Evolutionary conservation across 2,329 filamentous ascomycete genomes (phyloP).

Genomic region (Microsporum canis): DNA sequence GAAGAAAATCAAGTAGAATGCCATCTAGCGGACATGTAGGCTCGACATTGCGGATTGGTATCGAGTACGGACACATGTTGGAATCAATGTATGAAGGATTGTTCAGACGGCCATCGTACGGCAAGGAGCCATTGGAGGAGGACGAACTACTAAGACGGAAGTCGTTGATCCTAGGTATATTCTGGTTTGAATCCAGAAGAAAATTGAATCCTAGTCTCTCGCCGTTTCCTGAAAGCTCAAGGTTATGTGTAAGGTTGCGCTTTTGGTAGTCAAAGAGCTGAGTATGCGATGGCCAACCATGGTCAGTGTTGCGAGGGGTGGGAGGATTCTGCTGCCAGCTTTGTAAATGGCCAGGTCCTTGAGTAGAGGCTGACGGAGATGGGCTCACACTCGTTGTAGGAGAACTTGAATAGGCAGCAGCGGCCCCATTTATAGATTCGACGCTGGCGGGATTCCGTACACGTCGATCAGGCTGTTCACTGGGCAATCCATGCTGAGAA

Average conservation of each 20-base stretch:
- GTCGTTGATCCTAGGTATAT: slow-evolving; percentile 43
- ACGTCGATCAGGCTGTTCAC: slow-evolving; percentile 1
- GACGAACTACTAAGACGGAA: slow-evolving; percentile 22
- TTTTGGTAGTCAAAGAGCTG: slow-evolving; percentile 33
- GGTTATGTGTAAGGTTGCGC: slow-evolving; percentile 39
- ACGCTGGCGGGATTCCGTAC: slow-evolving; percentile 11
- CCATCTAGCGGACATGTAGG: slow-evolving; percentile 67
- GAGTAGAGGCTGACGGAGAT: slow-evolving; percentile 21
- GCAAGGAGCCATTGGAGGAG: slow-evolving; percentile 9
- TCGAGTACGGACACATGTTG: slow-evolving; percentile 25
- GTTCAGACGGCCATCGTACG: background rate
- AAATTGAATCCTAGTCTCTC: slow-evolving; percentile 65
- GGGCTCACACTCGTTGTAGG: slow-evolving; percentile 31
- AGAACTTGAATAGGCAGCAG: slow-evolving; percentile 17
- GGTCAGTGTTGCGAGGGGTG: slow-evolving; percentile 11
- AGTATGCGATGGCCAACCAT: slow-evolving; percentile 20
- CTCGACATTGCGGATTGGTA: slow-evolving; percentile 47
- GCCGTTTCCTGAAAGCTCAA: slow-evolving; percentile 46
- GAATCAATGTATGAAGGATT: slow-evolving; percentile 19
- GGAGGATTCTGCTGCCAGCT: slow-evolving; percentile 6
- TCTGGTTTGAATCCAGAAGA: slow-evolving; percentile 50
- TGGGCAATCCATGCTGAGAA: slow-evolving; percentile 6
- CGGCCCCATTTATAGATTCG: slow-evolving; percentile 4
- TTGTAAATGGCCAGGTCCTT: slow-evolving; percentile 2
- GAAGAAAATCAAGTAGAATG: slow-evolving; percentile 69